Evolutionary conservation across 2,329 filamentous ascomycete species (phyloP), one percentile per base, ranked within the genome.

Genomic region (Colletotrichum truncatum): DNA sequence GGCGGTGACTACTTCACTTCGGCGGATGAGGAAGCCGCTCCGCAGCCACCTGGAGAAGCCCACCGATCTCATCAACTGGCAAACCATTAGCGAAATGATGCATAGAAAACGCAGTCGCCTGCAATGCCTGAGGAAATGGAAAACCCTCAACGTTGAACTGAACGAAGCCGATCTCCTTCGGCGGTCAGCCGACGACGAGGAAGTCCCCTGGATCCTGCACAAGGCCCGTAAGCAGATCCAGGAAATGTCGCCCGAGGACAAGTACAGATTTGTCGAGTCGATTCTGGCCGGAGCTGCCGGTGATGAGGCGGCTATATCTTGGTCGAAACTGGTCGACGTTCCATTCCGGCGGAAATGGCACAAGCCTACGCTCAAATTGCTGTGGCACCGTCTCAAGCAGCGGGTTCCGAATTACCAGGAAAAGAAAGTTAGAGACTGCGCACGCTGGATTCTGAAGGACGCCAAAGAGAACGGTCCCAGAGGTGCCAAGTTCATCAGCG

Each of bases 81-180:
- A 85, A 52, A 74, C 81, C 8, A 86, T 94, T 23, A 90, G 88
- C 69, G 78, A 86, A 64, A 82, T 82, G 57, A 89, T 94, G 86
- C 82, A 79, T 12, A 80, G 82, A 49, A 87, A 81, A 8, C 83
- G 92, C 45, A 91, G 85, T 66, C 85, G 89, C 3, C 82, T 92
- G 23, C 90, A 93, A 73, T 93, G 91, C 72, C 81, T 84, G 25
- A 82, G 82, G 25, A 93, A 94, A 73, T 93, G 90, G 89, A 86
- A 85, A 64, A 38, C 14, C 7, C 74, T 81, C 72, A 76, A 80
- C 55, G 69, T 78, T 51, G 76, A 78, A 46, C 73, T 73, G 2
- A 32, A 16, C 25, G n/a, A 21, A 21, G 46, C 25, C 4, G 46
- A 49, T 28, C 6, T 32, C 12, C 28, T 18, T 18, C 18, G 25